Conservation (phyloP, 73 alveolate species). For the Breviolum minutum region DNA sequence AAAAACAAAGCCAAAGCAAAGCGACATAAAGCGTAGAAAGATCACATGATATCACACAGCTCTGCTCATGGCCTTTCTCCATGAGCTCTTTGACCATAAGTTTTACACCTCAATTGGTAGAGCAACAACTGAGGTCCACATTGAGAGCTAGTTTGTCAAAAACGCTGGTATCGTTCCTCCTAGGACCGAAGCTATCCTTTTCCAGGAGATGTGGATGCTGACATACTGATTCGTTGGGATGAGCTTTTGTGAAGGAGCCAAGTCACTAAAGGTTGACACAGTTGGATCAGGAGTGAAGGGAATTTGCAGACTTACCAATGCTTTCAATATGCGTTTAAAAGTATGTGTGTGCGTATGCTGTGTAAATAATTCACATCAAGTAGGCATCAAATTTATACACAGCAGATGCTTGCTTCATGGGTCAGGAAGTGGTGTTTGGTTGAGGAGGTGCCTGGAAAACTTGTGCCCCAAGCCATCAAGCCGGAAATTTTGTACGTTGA, state of each 20-base stretch:
- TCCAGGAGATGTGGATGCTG: neutral
- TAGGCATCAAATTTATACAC: too few species aligned
- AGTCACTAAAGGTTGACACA: neutral
- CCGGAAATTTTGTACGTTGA: neutral
- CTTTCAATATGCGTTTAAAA: too few species aligned
- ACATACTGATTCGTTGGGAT: neutral
- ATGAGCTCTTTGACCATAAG: slow-evolving; percentile 92
- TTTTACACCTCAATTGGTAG: slow-evolving; percentile 31
- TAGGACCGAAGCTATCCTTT: neutral
- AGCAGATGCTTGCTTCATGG: too few species aligned
- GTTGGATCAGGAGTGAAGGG: neutral
- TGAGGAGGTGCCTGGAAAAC: too few species aligned
- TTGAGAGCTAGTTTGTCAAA: neutral
- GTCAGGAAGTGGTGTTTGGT: too few species aligned
- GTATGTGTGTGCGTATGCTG: too few species aligned
- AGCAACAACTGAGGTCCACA: neutral
- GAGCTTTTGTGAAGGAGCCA: neutral
- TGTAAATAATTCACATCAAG: too few species aligned
- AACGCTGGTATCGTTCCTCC: neutral
- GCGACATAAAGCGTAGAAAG: neutral
- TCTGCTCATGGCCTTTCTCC: slow-evolving; percentile 59
- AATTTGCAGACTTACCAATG: too few species aligned
- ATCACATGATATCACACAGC: too few species aligned
- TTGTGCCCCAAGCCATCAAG: neutral
- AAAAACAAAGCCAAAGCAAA: neutral